Percentiles rank a stretch among this genome's conserved stretches.
phyloP scores from a whole-genome alignment of 129 eudicot species.

The Chrysanthemum lavandulifolium region DNA sequence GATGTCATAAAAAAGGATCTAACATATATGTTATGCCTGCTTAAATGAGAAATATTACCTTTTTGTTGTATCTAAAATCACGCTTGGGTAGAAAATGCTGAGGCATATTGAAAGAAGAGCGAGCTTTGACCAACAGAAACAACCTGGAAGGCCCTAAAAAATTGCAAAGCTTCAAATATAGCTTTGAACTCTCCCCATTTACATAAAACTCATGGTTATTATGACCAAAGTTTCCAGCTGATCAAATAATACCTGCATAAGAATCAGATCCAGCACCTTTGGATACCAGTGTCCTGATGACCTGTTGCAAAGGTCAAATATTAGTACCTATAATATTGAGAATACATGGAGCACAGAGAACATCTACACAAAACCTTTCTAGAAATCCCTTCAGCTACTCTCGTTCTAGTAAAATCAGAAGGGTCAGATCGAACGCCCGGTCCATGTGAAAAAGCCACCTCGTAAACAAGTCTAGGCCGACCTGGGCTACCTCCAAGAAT shows the following conservation, averaged over 20 bases:
- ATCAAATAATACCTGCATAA: slow-evolving; percentile 59
- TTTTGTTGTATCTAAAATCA: slow-evolving; percentile 62
- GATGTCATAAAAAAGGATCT: no score
- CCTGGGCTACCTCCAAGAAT: slow-evolving; percentile 80
- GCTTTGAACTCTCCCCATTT: slow-evolving; percentile 3
- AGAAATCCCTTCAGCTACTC: slow-evolving; percentile 59
- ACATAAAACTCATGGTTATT: neutral
- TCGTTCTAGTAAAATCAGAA: slow-evolving; percentile 49
- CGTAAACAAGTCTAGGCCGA: slow-evolving; percentile 77
- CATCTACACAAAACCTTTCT: slow-evolving; percentile 51
- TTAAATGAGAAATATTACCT: slow-evolving; percentile 35
- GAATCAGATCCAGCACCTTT: slow-evolving; percentile 81
- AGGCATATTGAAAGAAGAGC: slow-evolving; percentile 64
- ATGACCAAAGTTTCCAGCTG: slow-evolving; percentile 7
- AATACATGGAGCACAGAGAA: neutral
- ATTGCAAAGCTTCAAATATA: slow-evolving; percentile 19
- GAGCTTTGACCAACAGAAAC: slow-evolving; percentile 86
- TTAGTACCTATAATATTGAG: slow-evolving; percentile 11
- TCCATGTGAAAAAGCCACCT: slow-evolving; percentile 63
- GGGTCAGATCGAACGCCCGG: slow-evolving; percentile 24
- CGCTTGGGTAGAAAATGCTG: slow-evolving; percentile 95
- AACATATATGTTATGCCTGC: no score
- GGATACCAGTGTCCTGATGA: slow-evolving; percentile 71
- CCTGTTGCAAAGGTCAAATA: slow-evolving; percentile 40
- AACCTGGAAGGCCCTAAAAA: slow-evolving; percentile 74